Evolutionary conservation across 2,329 filamentous ascomycete genomes (phyloP).

Genomic region (Nigrograna mackinnonii): DNA sequence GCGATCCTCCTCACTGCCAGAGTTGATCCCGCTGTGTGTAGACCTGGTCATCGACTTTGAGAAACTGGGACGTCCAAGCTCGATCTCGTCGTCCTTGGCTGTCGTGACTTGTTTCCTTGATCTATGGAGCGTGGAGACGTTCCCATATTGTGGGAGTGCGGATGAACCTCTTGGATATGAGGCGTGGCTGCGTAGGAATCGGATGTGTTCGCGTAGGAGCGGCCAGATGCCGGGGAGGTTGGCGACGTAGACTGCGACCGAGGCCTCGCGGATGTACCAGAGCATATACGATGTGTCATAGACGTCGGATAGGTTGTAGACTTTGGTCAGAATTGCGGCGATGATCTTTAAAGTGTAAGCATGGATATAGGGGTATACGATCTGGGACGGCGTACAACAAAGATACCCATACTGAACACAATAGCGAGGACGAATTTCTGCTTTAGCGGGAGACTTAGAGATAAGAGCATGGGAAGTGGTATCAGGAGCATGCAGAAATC

Average conservation of each 20-base stretch:
- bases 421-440: conserved; percentile 58
- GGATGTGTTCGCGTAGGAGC: conserved; percentile 50
- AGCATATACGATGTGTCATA: conserved; percentile 46
- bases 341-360: conserved; percentile 37
- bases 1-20: conserved; percentile 5
- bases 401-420: conserved; percentile 55
- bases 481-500: conserved; percentile 64
- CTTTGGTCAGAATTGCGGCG: conserved; percentile 52
- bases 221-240: conserved; percentile 60
- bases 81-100: conserved; percentile 22
- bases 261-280: conserved; percentile 60
- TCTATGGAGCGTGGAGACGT: conserved; percentile 12
- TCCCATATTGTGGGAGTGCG: conserved; percentile 21
- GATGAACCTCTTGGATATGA: conserved; percentile 15
- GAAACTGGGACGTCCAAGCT: conserved; percentile 17
- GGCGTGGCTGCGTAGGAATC: conserved; percentile 30
- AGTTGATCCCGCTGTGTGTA: neutral
- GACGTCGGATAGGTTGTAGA: conserved; percentile 49
- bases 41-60: conserved; percentile 6
- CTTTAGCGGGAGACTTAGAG: conserved; percentile 53
- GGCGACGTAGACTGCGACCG: conserved; percentile 56
- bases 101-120: conserved; percentile 2
- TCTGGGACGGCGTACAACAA: conserved; percentile 46
- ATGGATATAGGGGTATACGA: too few relatives aligned
- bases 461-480: conserved; percentile 58